These are phyloP conservation scores for Sporothrix protearum DNA, from an alignment of 2,329 filamentous ascomycete genomes.

Conservation along the genomic window DNA sequence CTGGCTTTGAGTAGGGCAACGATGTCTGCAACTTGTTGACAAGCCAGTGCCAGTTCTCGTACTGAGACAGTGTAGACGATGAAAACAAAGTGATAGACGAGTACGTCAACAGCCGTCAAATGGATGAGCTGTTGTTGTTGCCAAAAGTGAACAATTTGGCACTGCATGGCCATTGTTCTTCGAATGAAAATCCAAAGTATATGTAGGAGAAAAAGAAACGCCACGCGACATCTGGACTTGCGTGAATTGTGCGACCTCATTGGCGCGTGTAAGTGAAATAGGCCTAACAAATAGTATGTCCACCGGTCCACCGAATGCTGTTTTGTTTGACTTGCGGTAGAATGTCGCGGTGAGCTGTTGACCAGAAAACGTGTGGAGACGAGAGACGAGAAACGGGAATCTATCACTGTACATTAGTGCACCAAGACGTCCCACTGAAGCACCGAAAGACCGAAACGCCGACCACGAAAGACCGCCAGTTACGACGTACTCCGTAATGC, in stretches of 20 bases:
- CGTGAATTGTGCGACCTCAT: neutral
- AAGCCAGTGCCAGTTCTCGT: slow-evolving; percentile 23
- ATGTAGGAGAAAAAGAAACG: neutral
- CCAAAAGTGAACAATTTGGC: neutral
- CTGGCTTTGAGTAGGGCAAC: slow-evolving; percentile 31
- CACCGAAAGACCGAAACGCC: slow-evolving; percentile 8
- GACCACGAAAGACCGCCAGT: neutral
- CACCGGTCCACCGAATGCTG: neutral
- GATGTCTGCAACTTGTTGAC: slow-evolving; percentile 31
- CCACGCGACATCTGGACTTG: neutral
- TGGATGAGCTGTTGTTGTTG: too few species aligned
- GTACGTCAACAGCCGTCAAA: too few species aligned
- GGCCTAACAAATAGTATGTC: neutral
- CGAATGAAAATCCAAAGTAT: neutral
- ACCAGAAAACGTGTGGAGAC: neutral
- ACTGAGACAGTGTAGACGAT: neutral
- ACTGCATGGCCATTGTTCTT: neutral
- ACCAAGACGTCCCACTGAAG: neutral
- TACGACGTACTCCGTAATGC: neutral
- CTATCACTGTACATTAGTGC: neutral
- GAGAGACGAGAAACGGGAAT: neutral
- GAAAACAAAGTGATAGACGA: neutral
- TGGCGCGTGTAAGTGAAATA: neutral
- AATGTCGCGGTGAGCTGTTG: neutral
- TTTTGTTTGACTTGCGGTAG: neutral